A percentile compares a stretch with the other conserved stretches of the same genome.
phyloP scores from a whole-genome alignment of 352 stramenopile genomes.

The Pythium utonaiense region DNA sequence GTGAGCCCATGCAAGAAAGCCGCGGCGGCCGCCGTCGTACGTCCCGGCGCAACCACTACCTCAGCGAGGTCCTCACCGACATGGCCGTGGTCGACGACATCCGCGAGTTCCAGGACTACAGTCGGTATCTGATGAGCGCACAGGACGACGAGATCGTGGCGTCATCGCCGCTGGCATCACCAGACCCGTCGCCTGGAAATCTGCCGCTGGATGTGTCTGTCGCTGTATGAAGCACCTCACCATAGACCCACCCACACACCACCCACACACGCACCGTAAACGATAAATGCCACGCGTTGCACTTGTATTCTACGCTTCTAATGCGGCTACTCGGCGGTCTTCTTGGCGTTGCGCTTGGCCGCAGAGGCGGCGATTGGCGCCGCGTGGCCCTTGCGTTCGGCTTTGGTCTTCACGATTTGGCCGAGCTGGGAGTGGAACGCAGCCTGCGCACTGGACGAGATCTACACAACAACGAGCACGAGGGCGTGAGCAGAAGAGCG shows the following conservation, averaged over 20 bases:
- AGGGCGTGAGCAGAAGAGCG: no score
- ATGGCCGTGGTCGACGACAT: conserved; percentile 60
- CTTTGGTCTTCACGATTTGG: conserved; percentile 70
- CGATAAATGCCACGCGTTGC: not conserved
- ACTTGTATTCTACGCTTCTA: not conserved
- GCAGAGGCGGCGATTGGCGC: conserved; percentile 14
- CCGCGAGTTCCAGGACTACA: conserved; percentile 11
- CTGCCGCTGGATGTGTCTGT: not conserved
- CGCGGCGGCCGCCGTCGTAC: conserved; percentile 35
- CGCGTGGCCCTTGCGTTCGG: conserved; percentile 34
- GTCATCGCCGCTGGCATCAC: conserved; percentile 31
- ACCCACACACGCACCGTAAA: not conserved
- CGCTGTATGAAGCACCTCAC: not conserved
- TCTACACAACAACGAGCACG: no score
- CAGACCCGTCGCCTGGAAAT: conserved; percentile 2
- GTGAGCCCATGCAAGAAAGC: conserved; percentile 46
- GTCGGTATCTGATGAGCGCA: not conserved
- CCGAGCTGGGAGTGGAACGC: conserved; percentile 67
- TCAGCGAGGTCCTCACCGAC: conserved; percentile 68
- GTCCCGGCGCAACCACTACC: conserved; percentile 74
- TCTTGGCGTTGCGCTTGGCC: conserved; percentile 41
- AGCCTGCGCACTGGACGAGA: conserved; percentile 51
- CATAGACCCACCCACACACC: not conserved
- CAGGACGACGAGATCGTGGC: conserved; percentile 51
- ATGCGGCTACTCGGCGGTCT: conserved; percentile 50